Evolutionary conservation across 2,329 filamentous ascomycete genomes (phyloP).

Genomic region (Hypoxylon sp.): DNA sequence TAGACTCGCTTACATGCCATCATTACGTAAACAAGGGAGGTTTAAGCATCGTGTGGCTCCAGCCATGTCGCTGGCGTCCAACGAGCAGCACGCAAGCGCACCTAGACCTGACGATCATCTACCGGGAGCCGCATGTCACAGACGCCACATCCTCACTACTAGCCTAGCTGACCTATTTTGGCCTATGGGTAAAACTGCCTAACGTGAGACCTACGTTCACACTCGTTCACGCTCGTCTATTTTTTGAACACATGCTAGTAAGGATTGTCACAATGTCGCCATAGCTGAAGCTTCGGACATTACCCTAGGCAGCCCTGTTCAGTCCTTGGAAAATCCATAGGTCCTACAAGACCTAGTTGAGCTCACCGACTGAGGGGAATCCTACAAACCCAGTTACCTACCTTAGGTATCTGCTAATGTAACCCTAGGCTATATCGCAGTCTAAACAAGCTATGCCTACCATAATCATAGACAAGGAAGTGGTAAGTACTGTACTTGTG

Average conservation of each 20-base stretch:
- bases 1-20: constrained; percentile 21
- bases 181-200: constrained; percentile 15
- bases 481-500: constrained; percentile 29
- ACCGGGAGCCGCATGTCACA: constrained; percentile 33
- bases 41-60: constrained; percentile 1
- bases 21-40: constrained; percentile 35
- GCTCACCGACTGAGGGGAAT: constrained; percentile 6
- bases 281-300: constrained; percentile 8
- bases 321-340: constrained; percentile 16
- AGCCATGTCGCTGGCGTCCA: constrained; percentile 13
- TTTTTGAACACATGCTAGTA: constrained; percentile 15
- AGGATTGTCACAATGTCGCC: constrained; percentile 1
- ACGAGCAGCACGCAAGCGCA: constrained; percentile 7
- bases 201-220: constrained; percentile 19
- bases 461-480: constrained; percentile 15
- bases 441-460: constrained; percentile 15
- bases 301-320: constrained; percentile 12
- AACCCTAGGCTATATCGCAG: constrained; percentile 12
- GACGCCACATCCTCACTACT: constrained; percentile 28
- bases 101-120: constrained; percentile 31
- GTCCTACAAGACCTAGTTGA: constrained; percentile 7
- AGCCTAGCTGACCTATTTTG: constrained; percentile 16
- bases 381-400: neutral
- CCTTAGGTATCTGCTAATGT: neutral
- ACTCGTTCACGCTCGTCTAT: constrained; percentile 11